Evolutionary conservation across 306 rosid genomes (phyloP), one percentile per base, ranked within the genome.

Genomic region (Cicer pinnatifidum): DNA sequence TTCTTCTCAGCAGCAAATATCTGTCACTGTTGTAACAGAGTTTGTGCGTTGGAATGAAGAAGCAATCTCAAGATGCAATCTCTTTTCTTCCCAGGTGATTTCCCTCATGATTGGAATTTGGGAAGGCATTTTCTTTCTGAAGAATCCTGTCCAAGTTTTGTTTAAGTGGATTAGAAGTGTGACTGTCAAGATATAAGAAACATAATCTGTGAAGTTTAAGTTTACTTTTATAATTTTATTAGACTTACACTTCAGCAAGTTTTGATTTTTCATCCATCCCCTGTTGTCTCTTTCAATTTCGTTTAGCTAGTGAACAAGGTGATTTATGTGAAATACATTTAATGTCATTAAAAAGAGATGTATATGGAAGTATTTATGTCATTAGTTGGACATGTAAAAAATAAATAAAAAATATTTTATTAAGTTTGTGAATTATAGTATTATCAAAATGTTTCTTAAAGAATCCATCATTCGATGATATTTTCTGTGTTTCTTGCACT

Each of bases 1-100:
- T 82, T 76, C 93, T 79, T 89, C 96, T 67, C 93, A 88, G 80
- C 97, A 86, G 76, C 97, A 92, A 90, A 91, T 95, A 83, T 95
- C 99, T 82, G 97, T 95, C 65, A 90, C 99, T 73, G 92, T 92
- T 80, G 97, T 95, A 52, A 95, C 99, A 71, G 97, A 95, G 87
- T 92, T 95, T 87, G 97, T 90, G 56, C 96, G 96, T 16, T 95
- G 99, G 99, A 95, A 95, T 84, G 99, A 95, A 86, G 99, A 95
- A 87, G 97, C 99, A 81, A 85, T 95, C 83, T 56, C 97, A 75
- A 84, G 97, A 88, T 95, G 99, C 90, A 87, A 84, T 81, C 75
- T 95, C 80, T 92, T 95, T 82, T 85, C 97, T 72, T 84, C 97
- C 77, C 99, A 92, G 87, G 99, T 91, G 85, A 80, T 76, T 71